Percentiles rank a stretch among this genome's conserved stretches.
Evolutionary conservation across 2,329 filamentous ascomycete species (phyloP).

Genomic region (Claviceps sp.): DNA sequence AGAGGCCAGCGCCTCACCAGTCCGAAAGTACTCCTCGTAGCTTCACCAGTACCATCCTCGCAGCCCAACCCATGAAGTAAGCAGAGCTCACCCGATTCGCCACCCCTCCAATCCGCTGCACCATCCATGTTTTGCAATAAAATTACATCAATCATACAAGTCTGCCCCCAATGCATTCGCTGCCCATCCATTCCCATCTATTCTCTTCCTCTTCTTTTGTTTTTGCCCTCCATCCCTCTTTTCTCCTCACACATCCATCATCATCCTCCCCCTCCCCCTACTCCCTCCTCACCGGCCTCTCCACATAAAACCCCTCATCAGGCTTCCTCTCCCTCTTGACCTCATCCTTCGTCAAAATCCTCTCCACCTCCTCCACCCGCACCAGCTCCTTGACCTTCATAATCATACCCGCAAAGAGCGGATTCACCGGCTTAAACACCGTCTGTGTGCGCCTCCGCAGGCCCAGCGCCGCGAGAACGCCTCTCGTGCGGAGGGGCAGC

Average conservation of each 20-base stretch:
- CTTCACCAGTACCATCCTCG: neutral
- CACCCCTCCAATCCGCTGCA: neutral
- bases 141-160: neutral
- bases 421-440: conserved; percentile 76
- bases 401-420: conserved; percentile 76
- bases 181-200: neutral
- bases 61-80: neutral
- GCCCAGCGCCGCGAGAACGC: conserved; percentile 73
- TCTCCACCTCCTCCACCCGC: conserved; percentile 63
- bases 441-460: conserved; percentile 73
- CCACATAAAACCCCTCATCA: conserved; percentile 68
- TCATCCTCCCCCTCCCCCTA: neutral
- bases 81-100: neutral
- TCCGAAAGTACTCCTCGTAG: neutral
- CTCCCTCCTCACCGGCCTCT: conserved; percentile 31
- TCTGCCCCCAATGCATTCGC: no score
- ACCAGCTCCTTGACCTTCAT: conserved; percentile 92
- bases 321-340: conserved; percentile 60
- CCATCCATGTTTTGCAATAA: neutral
- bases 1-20: neutral
- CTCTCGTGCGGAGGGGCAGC: conserved; percentile 64
- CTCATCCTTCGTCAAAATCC: conserved; percentile 47
- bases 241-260: neutral
- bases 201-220: neutral
- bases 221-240: neutral